phyloP scores from a whole-genome alignment of 148 eudicot genomes.

The Vaccinium vitisidaea region DNA sequence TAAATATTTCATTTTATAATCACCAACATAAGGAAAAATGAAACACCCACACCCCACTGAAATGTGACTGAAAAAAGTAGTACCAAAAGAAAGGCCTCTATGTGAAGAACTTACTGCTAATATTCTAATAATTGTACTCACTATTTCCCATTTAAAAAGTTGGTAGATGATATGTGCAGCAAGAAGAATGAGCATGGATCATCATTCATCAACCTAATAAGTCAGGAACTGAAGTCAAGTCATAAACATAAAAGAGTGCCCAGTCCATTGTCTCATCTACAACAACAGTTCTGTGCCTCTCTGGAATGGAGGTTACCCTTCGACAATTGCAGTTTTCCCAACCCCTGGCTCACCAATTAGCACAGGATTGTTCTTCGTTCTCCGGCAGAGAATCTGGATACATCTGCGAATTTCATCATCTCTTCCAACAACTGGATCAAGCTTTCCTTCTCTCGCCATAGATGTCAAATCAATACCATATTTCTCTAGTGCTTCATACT shows the following conservation, averaged over 20 bases:
- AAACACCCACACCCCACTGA: background rate
- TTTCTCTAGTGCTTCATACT: conserved; percentile 88
- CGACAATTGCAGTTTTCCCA: conserved; percentile 95
- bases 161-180: conserved; percentile 2
- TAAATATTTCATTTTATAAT: too few relatives aligned
- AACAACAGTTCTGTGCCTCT: background rate
- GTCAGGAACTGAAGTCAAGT: background rate
- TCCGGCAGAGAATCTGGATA: conserved; percentile 86
- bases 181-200: background rate
- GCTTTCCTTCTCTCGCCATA: conserved; percentile 89
- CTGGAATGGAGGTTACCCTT: conserved; percentile 56
- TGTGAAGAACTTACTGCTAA: background rate
- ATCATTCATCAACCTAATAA: background rate
- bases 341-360: conserved; percentile 98
- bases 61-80: background rate
- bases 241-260: background rate
- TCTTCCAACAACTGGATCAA: conserved; percentile 96
- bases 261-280: background rate
- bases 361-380: conserved; percentile 95
- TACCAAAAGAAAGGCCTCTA: background rate
- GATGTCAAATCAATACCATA: conserved; percentile 93
- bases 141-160: background rate
- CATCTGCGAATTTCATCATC: conserved; percentile 96
- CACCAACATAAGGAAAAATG: too few relatives aligned
- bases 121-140: background rate